Conservation (phyloP, 2,329 filamentous ascomycete species). For the Paecilomyces niveus region DNA sequence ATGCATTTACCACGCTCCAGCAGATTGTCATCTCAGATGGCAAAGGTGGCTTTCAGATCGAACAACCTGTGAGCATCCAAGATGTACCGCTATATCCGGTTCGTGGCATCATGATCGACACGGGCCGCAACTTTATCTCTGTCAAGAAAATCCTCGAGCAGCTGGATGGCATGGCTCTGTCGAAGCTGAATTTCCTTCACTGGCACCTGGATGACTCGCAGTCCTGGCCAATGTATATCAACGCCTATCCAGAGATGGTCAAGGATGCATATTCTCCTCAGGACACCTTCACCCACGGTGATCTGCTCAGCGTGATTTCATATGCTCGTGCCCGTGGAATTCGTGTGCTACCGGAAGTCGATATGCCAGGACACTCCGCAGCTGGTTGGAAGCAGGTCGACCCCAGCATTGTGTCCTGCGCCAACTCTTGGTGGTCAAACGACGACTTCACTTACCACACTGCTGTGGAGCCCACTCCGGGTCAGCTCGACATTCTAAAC, state of each 20-base stretch:
- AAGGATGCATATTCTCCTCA: conserved; percentile 48
- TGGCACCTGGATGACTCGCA: conserved; percentile 52
- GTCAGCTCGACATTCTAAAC: conserved; percentile 51
- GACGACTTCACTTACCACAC: conserved; percentile 50
- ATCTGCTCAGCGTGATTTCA: conserved; percentile 39
- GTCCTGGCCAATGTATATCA: conserved; percentile 48
- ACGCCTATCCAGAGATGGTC: conserved; percentile 45
- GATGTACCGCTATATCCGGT: conserved; percentile 48
- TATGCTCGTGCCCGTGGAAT: conserved; percentile 50
- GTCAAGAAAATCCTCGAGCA: conserved; percentile 47
- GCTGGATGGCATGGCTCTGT: conserved; percentile 48
- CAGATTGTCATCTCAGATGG: conserved; percentile 47
- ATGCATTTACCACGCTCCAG: conserved; percentile 52
- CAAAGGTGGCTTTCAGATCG: conserved; percentile 35
- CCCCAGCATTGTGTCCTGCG: conserved; percentile 49
- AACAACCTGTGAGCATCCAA: conserved; percentile 46
- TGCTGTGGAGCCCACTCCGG: conserved; percentile 50
- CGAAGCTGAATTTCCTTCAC: conserved; percentile 52
- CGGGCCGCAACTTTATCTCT: conserved; percentile 49
- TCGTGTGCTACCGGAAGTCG: conserved; percentile 55
- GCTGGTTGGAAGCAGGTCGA: conserved; percentile 53
- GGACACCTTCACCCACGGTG: conserved; percentile 39
- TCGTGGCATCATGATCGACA: conserved; percentile 51
- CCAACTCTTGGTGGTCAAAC: conserved; percentile 55
- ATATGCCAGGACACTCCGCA: conserved; percentile 54